These are phyloP conservation scores for Porcisia deanei DNA, from an alignment of 208 protist species.

Conservation along the genomic window DNA sequence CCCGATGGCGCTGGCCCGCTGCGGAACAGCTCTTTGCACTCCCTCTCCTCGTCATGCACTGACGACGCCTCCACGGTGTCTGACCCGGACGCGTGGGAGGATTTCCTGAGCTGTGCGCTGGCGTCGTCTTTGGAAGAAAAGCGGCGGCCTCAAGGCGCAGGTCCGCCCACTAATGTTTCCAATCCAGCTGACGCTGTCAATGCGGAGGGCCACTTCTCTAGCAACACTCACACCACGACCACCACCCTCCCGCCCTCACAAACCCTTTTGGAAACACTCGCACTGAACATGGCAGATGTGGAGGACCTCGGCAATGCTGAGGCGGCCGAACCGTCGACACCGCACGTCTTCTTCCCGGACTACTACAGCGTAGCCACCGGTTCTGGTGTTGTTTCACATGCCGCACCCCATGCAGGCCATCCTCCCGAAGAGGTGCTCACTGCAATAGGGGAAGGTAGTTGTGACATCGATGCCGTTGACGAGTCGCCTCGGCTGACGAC, in stretches of 20 bases:
- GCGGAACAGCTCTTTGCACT: background rate
- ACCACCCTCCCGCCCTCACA: background rate
- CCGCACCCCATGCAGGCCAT: background rate
- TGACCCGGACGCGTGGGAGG: slow-evolving; percentile 25
- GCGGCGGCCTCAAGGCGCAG: slow-evolving; percentile 1
- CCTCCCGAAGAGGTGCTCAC: background rate
- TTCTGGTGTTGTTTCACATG: background rate
- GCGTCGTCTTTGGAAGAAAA: background rate
- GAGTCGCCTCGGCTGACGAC: slow-evolving; percentile 25
- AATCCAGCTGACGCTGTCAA: background rate
- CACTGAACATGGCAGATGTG: slow-evolving; percentile 22
- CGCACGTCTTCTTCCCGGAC: slow-evolving; percentile 12
- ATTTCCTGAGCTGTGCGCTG: slow-evolving; percentile 11
- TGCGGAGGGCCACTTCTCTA: background rate
- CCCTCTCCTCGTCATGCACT: slow-evolving; percentile 5
- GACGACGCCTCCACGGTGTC: slow-evolving; percentile 29
- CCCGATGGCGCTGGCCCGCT: background rate
- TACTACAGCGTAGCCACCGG: slow-evolving; percentile 16
- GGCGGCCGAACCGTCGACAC: slow-evolving; percentile 1
- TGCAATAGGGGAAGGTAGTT: background rate
- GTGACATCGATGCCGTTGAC: slow-evolving; percentile 7
- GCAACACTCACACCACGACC: background rate
- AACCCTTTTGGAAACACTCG: background rate
- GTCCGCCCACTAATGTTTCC: background rate
- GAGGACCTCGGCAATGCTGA: slow-evolving; percentile 3